Percentiles rank a stretch among this genome's conserved stretches.
These are phyloP conservation scores for Candida mattraensis DNA, from an alignment of 805 yeast genomes.

Conservation along the genomic window DNA sequence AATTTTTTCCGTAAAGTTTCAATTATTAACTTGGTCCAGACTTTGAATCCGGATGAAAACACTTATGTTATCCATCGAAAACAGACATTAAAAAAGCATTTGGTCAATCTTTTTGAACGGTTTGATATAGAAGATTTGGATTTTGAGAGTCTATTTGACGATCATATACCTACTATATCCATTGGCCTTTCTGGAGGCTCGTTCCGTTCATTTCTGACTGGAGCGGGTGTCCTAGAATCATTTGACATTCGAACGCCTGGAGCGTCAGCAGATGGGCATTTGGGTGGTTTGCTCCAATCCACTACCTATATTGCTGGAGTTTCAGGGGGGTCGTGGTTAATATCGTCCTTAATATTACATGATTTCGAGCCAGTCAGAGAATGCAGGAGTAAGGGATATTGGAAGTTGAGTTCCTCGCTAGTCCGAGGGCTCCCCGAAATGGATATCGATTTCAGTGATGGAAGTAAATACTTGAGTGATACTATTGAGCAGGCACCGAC, in stretches of 20 bases:
- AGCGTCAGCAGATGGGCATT: conserved; percentile 29
- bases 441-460: conserved; percentile 34
- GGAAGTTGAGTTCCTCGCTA: conserved; percentile 49
- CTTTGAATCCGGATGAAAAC: conserved; percentile 14
- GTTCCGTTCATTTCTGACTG: conserved; percentile 58
- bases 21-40: conserved; percentile 1
- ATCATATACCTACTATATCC: conserved; percentile 31
- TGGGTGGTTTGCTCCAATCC: conserved; percentile 56
- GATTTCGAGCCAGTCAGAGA: conserved; percentile 37
- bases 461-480: conserved; percentile 1
- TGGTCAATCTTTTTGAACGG: conserved; percentile 13
- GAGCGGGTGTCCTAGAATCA: conserved; percentile 56
- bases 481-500: conserved; percentile 4
- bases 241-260: conserved; percentile 47
- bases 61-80: conserved; percentile 8
- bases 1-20: not conserved
- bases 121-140: conserved; percentile 13
- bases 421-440: conserved; percentile 59
- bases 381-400: conserved; percentile 29
- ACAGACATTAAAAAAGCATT: conserved; percentile 1
- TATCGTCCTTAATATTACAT: conserved; percentile 46
- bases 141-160: conserved; percentile 3
- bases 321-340: conserved; percentile 75
- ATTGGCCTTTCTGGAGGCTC: conserved; percentile 53
- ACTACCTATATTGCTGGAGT: conserved; percentile 60